Evolutionary conservation across 179 eudicot genomes (phyloP).

Genomic region (Camellia oleifera): DNA sequence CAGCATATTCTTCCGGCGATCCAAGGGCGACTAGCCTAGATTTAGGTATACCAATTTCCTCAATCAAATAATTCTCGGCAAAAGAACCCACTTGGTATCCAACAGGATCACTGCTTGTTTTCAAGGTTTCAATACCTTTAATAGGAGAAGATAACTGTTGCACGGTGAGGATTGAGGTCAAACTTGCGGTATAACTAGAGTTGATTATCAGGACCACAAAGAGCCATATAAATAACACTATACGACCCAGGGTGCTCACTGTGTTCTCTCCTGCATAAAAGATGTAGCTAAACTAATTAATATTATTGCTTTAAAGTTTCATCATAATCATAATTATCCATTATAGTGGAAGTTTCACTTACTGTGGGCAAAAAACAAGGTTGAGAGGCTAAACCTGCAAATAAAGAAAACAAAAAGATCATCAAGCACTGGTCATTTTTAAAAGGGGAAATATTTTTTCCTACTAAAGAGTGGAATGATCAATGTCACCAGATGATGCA

Average conservation of each 20-base stretch:
- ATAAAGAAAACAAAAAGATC: constrained; percentile 10
- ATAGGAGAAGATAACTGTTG: constrained; percentile 77
- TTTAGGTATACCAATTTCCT: constrained; percentile 54
- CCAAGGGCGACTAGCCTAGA: constrained; percentile 67
- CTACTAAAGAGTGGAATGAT: background rate
- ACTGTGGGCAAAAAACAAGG: constrained; percentile 81
- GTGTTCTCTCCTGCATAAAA: constrained; percentile 68
- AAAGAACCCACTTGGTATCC: constrained; percentile 90
- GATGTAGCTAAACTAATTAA: constrained; percentile 3
- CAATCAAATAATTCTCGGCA: constrained; percentile 56
- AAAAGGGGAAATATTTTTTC: background rate
- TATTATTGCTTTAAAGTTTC: background rate
- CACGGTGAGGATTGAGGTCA: constrained; percentile 92
- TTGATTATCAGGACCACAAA: constrained; percentile 80
- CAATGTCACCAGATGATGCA: background rate
- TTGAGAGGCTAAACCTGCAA: constrained; percentile 90
- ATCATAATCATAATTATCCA: background rate
- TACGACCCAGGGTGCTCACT: constrained; percentile 68
- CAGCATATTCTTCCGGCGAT: constrained; percentile 56
- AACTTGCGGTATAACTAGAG: constrained; percentile 92
- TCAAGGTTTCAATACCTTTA: constrained; percentile 67
- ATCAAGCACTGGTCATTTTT: background rate
- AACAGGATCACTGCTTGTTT: constrained; percentile 47
- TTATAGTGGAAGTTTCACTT: constrained; percentile 29
- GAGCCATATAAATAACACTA: constrained; percentile 73